Evolutionary conservation across 2,329 filamentous ascomycete genomes (phyloP), one percentile per base, ranked within the genome.

Genomic region (Aschersonia sp.): DNA sequence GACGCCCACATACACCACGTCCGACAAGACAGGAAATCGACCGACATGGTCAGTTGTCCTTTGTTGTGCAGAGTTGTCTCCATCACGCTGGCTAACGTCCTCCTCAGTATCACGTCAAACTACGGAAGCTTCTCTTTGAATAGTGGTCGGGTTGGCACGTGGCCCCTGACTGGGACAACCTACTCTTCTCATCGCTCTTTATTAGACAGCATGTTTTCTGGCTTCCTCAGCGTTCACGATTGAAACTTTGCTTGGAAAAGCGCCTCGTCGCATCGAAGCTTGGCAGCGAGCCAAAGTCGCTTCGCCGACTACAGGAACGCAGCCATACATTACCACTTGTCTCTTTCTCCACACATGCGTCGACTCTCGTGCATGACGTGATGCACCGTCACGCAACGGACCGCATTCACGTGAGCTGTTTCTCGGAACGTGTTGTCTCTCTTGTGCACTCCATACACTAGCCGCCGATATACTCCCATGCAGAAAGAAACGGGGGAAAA

Each of bases 1-100:
- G 59, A 63, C 40, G 53, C 62, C n/a, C 61, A 67, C 47, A 54
- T 65, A 12, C 57, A 61, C 45, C 56, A 62, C 32, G 46, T 66
- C 31, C 55, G 55, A 45, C 53, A 54, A 30, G 58, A 57, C 42
- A 55, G 56, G 3, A 60, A 64, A 50, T 54, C 55, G 20, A 48
- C 63, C 12, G 55, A 59, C 49, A 57, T 65, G 57, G 65, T 67
- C 53, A 51, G 60, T 52, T 10, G 2, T 28, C 4, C 20, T 42
- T 20, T 9, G 10, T n/a, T 42, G 9, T 28, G 2, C 20, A 20
- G 20, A 20, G 20, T 20, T 20, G 20, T 20, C 20, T 20, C 20
- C 20, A 20, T 20, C 20, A 20, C 20, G 20, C 20, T 20, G 32
- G 32, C 32, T 38, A 38, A 32, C 44, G 28, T 40, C 5, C 10